Evolutionary conservation across 768 basidiomycete species (phyloP), one percentile per base, ranked within the genome.

Genomic region (Phaeotremella fagi): DNA sequence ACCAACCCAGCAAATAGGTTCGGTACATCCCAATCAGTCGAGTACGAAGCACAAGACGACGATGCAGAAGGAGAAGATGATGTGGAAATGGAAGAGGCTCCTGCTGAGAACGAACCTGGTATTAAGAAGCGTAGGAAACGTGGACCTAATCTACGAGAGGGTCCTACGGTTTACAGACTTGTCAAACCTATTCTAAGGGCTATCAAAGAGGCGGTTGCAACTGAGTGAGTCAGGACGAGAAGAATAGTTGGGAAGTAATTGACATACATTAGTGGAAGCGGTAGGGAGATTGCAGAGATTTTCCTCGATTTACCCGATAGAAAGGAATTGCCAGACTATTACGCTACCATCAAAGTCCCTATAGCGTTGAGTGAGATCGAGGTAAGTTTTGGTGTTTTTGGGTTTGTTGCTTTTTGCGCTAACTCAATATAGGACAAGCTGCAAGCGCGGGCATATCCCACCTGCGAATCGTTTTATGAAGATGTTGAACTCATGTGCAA

Each of bases 291-390:
- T 26, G 36, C 85, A 14, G 79, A 77, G 2, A 84, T 84, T 58
- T 95, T 95, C 77, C 85, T 88, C 83, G 84, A 86, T 43, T 77
- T 92, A 38, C 90, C 90, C 1, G 82, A 81, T 25, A 85, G 81
- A 72, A 88, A 87, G 64, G 77, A 80, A 3, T 65, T 73, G 20
- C 64, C 67, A 20, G 90, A 92, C 77, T 97, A 97, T 76, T 95
- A 92, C 75, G 70, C 75, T 22, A 56, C 85, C 60, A 94, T 92
- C 69, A 78, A 83, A 62, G 78, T 81, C 23, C 91, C 92, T 26
- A 88, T 95, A 62, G 84, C 88, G 24, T 78, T 95, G 46, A 86
- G 89, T 38, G 88, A 92, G 59, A 90, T 95, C 77, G 89, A 89
- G 61, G 75, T 76, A 29, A 59, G 74, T 54, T 42, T 78, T n/a